Evolutionary conservation across 2,329 filamentous ascomycete species (phyloP), one percentile per base, ranked within the genome.

Genomic region (Colletotrichum shisoi): DNA sequence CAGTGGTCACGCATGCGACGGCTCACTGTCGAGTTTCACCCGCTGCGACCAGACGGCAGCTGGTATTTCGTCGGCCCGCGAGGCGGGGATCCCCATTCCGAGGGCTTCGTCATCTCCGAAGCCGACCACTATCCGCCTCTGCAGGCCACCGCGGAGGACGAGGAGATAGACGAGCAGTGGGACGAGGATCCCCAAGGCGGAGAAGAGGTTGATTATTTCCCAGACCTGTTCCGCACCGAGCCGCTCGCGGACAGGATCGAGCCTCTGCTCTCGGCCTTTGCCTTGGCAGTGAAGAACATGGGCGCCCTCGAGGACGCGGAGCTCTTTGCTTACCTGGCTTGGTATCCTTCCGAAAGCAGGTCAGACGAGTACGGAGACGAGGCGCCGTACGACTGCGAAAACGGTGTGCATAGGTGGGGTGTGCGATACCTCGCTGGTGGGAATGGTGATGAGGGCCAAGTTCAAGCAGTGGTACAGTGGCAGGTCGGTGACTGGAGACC

Each of bases 21-120:
- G 15, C 61, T 71, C 49, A 57, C 44, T 13, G 48, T 71, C 48
- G 70, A 71, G 52, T 70, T 71, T 24, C 67, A 69, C 27, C 62
- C 63, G 19, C 62, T 63, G 46, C 45, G 69, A n/a, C 67, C 69
- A 11, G 70, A 71, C 31, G 70, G 69, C 15, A 62, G 31, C 31
- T 71, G 69, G 71, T 71, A 71, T 56, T 72, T 71, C 56, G 65
- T 69, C 61, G 70, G 71, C n/a, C 71, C 71, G 15, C 53, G 63
- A 13, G 70, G 69, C 46, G 70, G 71, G 62, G 62, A 71, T 51
- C 65, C 69, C 3, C 42, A 31, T 31, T 8, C 31, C 8, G 31
- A 31, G 31, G 31, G 31, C 31, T 31, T 31, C 31, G 31, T 31
- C 31, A 31, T 31, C 31, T 31, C 31, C 31, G 31, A 31, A 31